A percentile compares a stretch with the other conserved stretches of the same genome.
These are phyloP conservation scores for Aegilops bicornis DNA, from an alignment of 176 grass and related monocot genomes.

Conservation along the genomic window DNA sequence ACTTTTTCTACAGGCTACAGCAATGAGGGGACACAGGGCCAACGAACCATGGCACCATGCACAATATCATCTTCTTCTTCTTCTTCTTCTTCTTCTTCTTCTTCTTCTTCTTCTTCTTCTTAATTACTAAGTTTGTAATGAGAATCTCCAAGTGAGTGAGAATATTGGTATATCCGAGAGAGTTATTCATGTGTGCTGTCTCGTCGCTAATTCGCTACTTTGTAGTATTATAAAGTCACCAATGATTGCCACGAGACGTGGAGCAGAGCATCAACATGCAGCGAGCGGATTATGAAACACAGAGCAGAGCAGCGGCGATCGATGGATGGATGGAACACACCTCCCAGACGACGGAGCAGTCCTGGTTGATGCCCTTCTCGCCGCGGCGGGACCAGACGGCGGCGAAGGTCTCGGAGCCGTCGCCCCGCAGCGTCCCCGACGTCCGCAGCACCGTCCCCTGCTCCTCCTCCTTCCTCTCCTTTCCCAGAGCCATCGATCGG, in stretches of 20 bases:
- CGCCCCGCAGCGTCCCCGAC: conserved; percentile 61
- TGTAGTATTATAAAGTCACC: no score
- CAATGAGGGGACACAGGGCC: background rate
- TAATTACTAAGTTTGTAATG: no score
- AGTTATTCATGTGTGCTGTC: no score
- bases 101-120: no score
- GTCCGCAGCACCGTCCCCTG: conserved; percentile 48
- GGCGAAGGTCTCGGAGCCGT: conserved; percentile 53
- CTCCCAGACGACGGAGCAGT: conserved; percentile 94
- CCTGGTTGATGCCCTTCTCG: conserved; percentile 95
- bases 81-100: no score
- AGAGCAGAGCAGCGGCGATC: background rate
- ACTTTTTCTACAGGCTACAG: background rate
- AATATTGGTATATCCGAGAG: no score
- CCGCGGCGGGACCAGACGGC: conserved; percentile 78
- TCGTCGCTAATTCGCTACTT: no score
- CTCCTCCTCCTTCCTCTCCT: conserved; percentile 27
- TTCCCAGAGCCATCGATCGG: conserved; percentile 63
- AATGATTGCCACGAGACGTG: background rate
- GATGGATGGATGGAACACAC: conserved; percentile 5
- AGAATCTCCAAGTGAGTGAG: no score
- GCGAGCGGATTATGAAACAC: background rate
- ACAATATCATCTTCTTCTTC: background rate
- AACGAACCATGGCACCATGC: conserved; percentile 7
- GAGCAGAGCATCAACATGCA: background rate